These are phyloP conservation scores for Pestalotiopsis sp. DNA, from an alignment of 2,329 filamentous ascomycete genomes.

Conservation along the genomic window DNA sequence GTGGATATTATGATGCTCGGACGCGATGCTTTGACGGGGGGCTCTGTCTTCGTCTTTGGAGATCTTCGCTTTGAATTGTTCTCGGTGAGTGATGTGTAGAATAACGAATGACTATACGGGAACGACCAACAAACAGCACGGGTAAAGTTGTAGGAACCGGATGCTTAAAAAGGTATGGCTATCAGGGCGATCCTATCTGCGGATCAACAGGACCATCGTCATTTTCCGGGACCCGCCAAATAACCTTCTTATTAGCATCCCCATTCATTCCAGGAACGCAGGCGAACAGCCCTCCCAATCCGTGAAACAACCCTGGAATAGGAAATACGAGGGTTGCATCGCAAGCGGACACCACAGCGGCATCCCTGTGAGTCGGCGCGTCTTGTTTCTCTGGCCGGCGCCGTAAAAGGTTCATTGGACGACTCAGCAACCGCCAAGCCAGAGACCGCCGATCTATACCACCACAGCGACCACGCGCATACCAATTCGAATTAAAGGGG, in stretches of 20 bases:
- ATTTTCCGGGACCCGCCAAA: conserved; percentile 1
- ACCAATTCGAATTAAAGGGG: conserved; percentile 11
- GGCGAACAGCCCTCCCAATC: neutral
- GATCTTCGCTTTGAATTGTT: neutral
- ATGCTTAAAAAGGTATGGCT: neutral
- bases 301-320: conserved; percentile 6
- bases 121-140: neutral
- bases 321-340: conserved; percentile 13
- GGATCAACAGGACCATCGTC: neutral
- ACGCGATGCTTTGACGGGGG: neutral
- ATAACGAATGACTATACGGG: too few species aligned
- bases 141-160: neutral
- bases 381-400: conserved; percentile 1
- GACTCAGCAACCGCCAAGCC: conserved; percentile 7
- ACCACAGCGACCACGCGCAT: neutral
- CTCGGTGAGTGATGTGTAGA: neutral
- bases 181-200: neutral
- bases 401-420: neutral
- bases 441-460: conserved; percentile 9
- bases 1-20: neutral
- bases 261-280: conserved; percentile 2
- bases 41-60: neutral
- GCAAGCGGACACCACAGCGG: conserved; percentile 2
- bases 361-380: neutral
- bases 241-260: conserved; percentile 10